These are phyloP conservation scores for Candida suzukii DNA, from an alignment of 805 yeast species.

Conservation along the genomic window DNA sequence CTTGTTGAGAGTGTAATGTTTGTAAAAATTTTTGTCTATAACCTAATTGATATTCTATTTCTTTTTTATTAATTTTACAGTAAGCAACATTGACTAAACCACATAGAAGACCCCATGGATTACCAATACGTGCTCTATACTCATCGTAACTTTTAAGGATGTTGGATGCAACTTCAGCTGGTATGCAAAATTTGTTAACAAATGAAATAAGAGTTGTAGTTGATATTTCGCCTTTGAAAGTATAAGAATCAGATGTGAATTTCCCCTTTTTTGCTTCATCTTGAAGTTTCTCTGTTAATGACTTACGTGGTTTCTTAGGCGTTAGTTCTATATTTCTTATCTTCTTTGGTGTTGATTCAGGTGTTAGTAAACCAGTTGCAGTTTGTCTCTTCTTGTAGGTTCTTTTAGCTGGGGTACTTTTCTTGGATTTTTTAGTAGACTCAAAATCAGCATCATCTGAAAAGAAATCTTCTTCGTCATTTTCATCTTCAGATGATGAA, in stretches of 20 bases:
- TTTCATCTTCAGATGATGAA: not conserved
- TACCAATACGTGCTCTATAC: constrained; percentile 46
- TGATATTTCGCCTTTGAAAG: constrained; percentile 13
- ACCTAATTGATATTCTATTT: constrained; percentile 40
- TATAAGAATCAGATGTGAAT: constrained; percentile 2
- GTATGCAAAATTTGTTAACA: constrained; percentile 60
- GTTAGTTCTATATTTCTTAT: not conserved
- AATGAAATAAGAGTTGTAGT: constrained; percentile 37
- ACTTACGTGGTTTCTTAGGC: not conserved
- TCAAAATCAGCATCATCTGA: not conserved
- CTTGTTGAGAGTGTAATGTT: constrained; percentile 44
- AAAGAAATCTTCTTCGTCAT: not conserved
- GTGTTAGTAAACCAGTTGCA: constrained; percentile 10
- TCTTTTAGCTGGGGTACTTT: too few relatives aligned
- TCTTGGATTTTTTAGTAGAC: not conserved
- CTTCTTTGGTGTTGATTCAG: constrained; percentile 11
- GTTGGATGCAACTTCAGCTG: constrained; percentile 40
- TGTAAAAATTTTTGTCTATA: constrained; percentile 39
- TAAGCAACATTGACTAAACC: constrained; percentile 59
- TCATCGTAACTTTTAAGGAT: constrained; percentile 44
- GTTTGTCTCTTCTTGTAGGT: too few relatives aligned
- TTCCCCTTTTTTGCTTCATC: constrained; percentile 11
- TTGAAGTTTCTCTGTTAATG: constrained; percentile 9
- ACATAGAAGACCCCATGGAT: constrained; percentile 64
- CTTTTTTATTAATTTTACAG: constrained; percentile 42